Evolutionary conservation across 1,139 yeast genomes (phyloP).

Genomic region (Diutina ranongensis): DNA sequence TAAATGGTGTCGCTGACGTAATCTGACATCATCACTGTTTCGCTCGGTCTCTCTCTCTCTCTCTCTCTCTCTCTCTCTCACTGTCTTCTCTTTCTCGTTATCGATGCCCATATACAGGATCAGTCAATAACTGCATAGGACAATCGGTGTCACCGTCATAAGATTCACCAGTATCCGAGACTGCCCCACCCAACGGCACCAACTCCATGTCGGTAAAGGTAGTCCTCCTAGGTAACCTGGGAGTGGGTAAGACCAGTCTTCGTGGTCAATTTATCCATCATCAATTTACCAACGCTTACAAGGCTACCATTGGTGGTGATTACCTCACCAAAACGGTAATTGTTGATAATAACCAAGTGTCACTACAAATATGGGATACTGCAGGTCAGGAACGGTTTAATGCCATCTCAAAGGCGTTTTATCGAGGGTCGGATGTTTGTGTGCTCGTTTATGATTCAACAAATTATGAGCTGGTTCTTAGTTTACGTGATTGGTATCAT

Average conservation of each 20-base stretch:
- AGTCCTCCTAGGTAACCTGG: constrained; percentile 47
- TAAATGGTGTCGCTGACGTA: no score
- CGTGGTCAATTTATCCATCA: constrained; percentile 50
- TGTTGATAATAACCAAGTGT: constrained; percentile 12
- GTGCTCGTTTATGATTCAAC: constrained; percentile 92
- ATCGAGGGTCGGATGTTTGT: constrained; percentile 97
- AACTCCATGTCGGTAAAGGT: constrained; percentile 28
- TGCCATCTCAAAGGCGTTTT: constrained; percentile 92
- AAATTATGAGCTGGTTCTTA: constrained; percentile 40
- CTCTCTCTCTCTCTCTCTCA: no score
- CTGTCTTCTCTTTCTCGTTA: no score
- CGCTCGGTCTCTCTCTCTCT: no score
- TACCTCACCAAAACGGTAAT: constrained; percentile 61
- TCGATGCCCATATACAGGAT: no score
- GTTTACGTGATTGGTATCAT: constrained; percentile 40
- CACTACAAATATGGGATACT: constrained; percentile 95
- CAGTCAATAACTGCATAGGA: no score
- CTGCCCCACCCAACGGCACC: no score
- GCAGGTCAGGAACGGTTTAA: constrained; percentile 99
- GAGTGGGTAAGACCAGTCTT: constrained; percentile 52
- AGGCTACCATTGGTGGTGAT: constrained; percentile 83
- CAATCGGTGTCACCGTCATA: no score
- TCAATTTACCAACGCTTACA: constrained; percentile 44
- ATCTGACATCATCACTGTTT: no score
- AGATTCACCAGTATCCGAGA: no score